phyloP scores from a whole-genome alignment of 176 grass and related monocot genomes.

The Oryza meridionalis region DNA sequence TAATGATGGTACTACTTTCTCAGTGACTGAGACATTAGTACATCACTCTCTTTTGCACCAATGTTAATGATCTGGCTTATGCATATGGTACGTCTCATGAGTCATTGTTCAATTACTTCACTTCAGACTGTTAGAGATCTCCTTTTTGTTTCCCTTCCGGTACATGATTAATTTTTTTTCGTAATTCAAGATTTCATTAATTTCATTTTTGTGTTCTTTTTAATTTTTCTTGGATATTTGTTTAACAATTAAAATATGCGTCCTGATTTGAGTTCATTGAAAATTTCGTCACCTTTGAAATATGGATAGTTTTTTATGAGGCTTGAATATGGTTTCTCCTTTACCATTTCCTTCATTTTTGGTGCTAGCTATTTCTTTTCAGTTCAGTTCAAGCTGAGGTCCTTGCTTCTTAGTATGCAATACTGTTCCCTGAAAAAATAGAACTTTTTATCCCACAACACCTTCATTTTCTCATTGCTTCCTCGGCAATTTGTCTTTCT shows the following conservation, averaged over 20 bases:
- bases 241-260: neutral
- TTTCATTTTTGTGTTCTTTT: neutral
- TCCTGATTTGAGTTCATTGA: neutral
- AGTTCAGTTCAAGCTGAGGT: neutral
- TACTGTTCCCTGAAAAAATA: neutral
- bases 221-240: neutral
- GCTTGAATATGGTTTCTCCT: neutral
- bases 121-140: neutral
- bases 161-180: neutral
- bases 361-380: neutral
- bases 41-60: constrained; percentile 18
- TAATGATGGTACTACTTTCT: constrained; percentile 23
- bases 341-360: neutral
- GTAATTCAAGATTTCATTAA: neutral
- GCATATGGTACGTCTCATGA: constrained; percentile 25
- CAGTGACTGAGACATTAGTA: constrained; percentile 32
- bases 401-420: no score
- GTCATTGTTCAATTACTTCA: constrained; percentile 17
- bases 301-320: neutral
- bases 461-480: neutral
- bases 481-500: neutral
- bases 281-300: neutral
- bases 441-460: neutral
- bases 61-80: constrained; percentile 5
- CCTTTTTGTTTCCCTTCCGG: neutral